Evolutionary conservation across 192 early-diverging fungal species (phyloP), one percentile per base, ranked within the genome.

Genomic region (Entrophospora sp.): DNA sequence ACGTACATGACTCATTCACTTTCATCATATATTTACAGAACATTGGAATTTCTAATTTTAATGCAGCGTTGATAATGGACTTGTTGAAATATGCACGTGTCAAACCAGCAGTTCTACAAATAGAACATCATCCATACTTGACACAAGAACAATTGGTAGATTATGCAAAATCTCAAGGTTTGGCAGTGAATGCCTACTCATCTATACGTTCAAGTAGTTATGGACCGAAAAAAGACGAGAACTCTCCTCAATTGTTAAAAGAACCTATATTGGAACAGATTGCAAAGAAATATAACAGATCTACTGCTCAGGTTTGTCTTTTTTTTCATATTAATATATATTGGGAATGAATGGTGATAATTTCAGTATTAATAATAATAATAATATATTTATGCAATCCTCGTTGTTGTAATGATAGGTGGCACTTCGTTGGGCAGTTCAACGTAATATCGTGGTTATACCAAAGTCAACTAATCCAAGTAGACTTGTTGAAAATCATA

Each of bases 31-130:
- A 7, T 42, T 7, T 30, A 3, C 7, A 56, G 38, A 60, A 68
- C 58, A 84, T 84, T 70, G 91, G 91, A 60, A 77, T 91, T n/a
- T 86, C 85, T 66, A 93, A 93, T 76, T 86, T 85, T 38, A 63
- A 72, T 57, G 71, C 35, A n/a, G n/a, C n/a, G n/a, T n/a, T n/a
- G n/a, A n/a, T n/a, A n/a, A n/a, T n/a, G n/a, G n/a, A n/a, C n/a
- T 43, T 91, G 20, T 57, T 89, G 36, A 75, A 72, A 0, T 75
- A 78, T 49, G 78, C 81, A 45, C 68, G 72, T 35, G 77, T 87
- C 65, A 81, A 79, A 66, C 90, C 90, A 38, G 80, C 79, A 7
- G 85, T 86, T n/a, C n/a, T n/a, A n/a, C n/a, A n/a, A n/a, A n/a
- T n/a, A n/a, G n/a, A n/a, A n/a, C n/a, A n/a, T n/a, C n/a, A n/a